Conservation (phyloP, 495 filamentous ascomycete species). For the Lasiosphaeriaceae sp. region DNA sequence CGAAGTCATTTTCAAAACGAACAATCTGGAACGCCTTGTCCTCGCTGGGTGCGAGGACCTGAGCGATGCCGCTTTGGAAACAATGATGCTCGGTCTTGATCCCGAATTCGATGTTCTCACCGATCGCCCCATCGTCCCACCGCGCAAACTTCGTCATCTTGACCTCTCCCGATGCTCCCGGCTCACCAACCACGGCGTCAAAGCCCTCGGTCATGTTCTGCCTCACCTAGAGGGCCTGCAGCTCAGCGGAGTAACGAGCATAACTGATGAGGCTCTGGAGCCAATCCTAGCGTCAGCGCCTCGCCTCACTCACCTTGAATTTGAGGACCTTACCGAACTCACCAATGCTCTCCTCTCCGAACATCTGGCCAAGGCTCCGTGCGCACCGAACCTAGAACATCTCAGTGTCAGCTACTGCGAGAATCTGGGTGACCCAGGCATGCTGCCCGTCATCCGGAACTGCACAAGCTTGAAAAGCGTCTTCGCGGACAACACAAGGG, state of each 20-base stretch:
- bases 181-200: slow-evolving; percentile 67
- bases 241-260: slow-evolving; percentile 62
- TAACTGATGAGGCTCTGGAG: slow-evolving; percentile 71
- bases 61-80: slow-evolving; percentile 64
- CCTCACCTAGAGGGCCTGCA: slow-evolving; percentile 79
- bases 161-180: slow-evolving; percentile 75
- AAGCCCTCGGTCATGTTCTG: slow-evolving; percentile 64
- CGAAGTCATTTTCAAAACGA: slow-evolving; percentile 67
- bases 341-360: slow-evolving; percentile 70
- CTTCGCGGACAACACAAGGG: slow-evolving; percentile 91
- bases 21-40: slow-evolving; percentile 75
- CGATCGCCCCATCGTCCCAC: slow-evolving; percentile 67
- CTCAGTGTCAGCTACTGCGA: slow-evolving; percentile 90
- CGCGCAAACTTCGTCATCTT: slow-evolving; percentile 76
- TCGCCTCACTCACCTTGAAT: slow-evolving; percentile 76
- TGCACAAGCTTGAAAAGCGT: slow-evolving; percentile 66
- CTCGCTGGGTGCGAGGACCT: slow-evolving; percentile 73
- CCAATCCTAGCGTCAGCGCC: slow-evolving; percentile 71
- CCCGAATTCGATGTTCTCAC: slow-evolving; percentile 77
- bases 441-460: slow-evolving; percentile 75
- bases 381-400: slow-evolving; percentile 65
- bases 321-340: slow-evolving; percentile 78
- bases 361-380: slow-evolving; percentile 68
- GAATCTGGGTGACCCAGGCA: slow-evolving; percentile 74
- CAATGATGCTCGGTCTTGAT: slow-evolving; percentile 67